Conservation (phyloP, 2,329 filamentous ascomycete genomes). For the Hypoxylon sp. region DNA sequence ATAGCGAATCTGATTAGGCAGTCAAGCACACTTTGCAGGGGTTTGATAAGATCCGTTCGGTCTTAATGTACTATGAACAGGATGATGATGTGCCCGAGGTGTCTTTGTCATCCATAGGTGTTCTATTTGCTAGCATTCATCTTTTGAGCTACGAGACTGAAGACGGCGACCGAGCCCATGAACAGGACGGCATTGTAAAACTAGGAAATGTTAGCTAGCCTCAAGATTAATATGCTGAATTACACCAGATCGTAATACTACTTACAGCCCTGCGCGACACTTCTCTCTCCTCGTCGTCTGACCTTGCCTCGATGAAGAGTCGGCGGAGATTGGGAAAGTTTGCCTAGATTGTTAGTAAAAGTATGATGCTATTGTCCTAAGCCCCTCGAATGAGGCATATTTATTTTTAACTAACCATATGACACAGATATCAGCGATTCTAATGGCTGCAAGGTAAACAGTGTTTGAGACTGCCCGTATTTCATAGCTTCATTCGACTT, state of each 20-base stretch:
- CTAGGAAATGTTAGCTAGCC: slow-evolving; percentile 63
- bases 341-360: slow-evolving; percentile 63
- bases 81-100: slow-evolving; percentile 6
- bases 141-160: slow-evolving; percentile 92
- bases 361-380: not conserved
- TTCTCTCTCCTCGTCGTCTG: slow-evolving; percentile 92
- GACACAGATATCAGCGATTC: not conserved
- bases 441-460: not conserved
- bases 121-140: slow-evolving; percentile 70
- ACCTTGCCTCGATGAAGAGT: slow-evolving; percentile 93
- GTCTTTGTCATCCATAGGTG: slow-evolving; percentile 5
- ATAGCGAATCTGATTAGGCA: slow-evolving; percentile 73
- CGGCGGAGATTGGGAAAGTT: slow-evolving; percentile 95
- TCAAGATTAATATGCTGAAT: not conserved
- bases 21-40: slow-evolving; percentile 10
- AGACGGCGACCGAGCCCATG: slow-evolving; percentile 95
- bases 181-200: slow-evolving; percentile 98
- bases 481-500: not conserved
- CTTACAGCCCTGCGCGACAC: slow-evolving; percentile 93
- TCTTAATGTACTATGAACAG: no score
- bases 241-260: not conserved
- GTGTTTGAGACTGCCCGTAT: not conserved
- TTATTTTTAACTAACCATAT: slow-evolving; percentile 33
- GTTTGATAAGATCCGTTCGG: not conserved
- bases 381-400: not conserved